Conservation (phyloP, 2,329 filamentous ascomycete genomes). For the Colletotrichum limetticola region DNA sequence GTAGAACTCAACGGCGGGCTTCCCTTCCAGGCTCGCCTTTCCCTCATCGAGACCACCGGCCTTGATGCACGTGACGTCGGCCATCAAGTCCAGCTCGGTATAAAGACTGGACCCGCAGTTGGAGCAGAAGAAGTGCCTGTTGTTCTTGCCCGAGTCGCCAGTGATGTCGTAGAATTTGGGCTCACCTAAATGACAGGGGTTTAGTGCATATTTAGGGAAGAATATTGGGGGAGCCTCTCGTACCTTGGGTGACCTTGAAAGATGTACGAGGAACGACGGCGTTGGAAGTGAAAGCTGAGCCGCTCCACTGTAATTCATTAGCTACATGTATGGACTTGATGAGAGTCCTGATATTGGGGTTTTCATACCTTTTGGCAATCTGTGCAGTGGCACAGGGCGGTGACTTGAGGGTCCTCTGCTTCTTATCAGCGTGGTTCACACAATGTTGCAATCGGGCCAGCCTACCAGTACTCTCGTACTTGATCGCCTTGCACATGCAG, state of each 20-base stretch:
- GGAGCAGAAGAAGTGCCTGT: constrained; percentile 66
- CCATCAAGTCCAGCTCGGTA: constrained; percentile 64
- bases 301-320: constrained; percentile 52
- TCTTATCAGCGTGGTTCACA: not conserved
- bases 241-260: constrained; percentile 62
- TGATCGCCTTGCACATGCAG: constrained; percentile 50
- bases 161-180: constrained; percentile 58
- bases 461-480: constrained; percentile 48
- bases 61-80: constrained; percentile 60
- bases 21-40: constrained; percentile 52
- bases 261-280: constrained; percentile 56
- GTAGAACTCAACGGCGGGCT: constrained; percentile 63
- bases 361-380: constrained; percentile 64
- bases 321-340: not conserved
- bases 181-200: constrained; percentile 44
- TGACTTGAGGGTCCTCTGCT: constrained; percentile 52
- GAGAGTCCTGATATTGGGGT: not conserved
- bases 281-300: constrained; percentile 66
- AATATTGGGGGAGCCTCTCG: no score
- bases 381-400: constrained; percentile 62
- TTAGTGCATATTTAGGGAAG: not conserved
- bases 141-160: constrained; percentile 63
- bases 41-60: constrained; percentile 62
- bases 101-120: constrained; percentile 63
- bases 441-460: no score